Percentiles rank a stretch among this genome's conserved stretches.
phyloP scores from a whole-genome alignment of 768 basidiomycete species.

The Kwoniella bestiolae region DNA sequence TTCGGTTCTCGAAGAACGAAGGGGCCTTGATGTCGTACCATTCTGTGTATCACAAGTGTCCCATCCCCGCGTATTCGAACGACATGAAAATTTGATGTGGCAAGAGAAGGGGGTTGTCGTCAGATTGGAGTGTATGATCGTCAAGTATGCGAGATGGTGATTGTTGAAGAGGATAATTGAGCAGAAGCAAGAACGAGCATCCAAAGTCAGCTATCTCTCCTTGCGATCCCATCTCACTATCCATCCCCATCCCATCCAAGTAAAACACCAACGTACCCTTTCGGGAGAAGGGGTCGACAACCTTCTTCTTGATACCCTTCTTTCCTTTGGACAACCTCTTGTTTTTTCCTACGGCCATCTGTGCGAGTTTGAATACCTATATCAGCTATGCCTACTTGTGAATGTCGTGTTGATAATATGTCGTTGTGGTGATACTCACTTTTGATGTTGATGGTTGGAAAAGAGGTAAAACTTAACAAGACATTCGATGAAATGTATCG shows the following conservation, averaged over 20 bases:
- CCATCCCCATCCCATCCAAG: background rate
- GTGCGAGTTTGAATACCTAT: background rate
- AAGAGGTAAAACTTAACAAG: constrained; percentile 9
- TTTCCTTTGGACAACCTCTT: constrained; percentile 63
- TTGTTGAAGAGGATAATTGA: background rate
- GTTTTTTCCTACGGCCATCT: constrained; percentile 69
- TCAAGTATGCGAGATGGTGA: background rate
- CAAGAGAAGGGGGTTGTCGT: background rate
- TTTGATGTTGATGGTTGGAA: constrained; percentile 25
- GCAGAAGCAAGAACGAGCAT: background rate
- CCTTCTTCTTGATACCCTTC: constrained; percentile 94
- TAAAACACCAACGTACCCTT: constrained; percentile 69
- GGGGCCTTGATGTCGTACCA: constrained; percentile 99
- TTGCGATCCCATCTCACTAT: background rate
- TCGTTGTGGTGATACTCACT: constrained; percentile 19
- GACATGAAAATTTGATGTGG: background rate
- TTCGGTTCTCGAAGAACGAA: constrained; percentile 93
- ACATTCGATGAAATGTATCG: background rate
- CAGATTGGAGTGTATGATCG: too few species aligned
- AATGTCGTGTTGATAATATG: background rate
- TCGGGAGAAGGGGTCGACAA: constrained; percentile 99
- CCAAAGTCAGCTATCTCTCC: constrained; percentile 1
- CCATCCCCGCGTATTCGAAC: background rate
- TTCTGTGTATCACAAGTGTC: constrained; percentile 63
- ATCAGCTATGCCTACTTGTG: background rate